Conservation (phyloP, 1,284 basidiomycete species). For the Omphalotus olearius region DNA sequence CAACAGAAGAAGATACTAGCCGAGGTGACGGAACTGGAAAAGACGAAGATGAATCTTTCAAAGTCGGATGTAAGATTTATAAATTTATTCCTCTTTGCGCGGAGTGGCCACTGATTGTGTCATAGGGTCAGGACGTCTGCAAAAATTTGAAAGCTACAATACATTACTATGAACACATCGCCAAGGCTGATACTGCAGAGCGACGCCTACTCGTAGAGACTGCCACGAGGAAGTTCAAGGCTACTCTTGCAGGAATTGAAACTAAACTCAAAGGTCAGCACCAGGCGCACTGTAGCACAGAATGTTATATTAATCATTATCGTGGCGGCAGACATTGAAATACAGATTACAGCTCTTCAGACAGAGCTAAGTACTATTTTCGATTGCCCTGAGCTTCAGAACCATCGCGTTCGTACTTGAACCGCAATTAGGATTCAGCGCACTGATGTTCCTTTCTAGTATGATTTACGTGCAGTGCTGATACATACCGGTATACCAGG, state of each 20-base stretch:
- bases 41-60: constrained; percentile 44
- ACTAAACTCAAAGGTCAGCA: constrained; percentile 46
- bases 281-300: too few relatives aligned
- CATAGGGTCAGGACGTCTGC: constrained; percentile 56
- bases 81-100: neutral
- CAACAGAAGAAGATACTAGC: too few relatives aligned
- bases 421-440: too few relatives aligned
- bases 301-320: constrained; percentile 1
- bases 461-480: constrained; percentile 66
- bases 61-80: constrained; percentile 49
- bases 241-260: constrained; percentile 47
- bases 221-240: constrained; percentile 45
- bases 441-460: too few relatives aligned
- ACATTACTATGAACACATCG: constrained; percentile 67
- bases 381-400: too few relatives aligned
- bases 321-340: constrained; percentile 41
- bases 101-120: constrained; percentile 4
- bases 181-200: constrained; percentile 41
- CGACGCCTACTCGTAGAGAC: constrained; percentile 41
- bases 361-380: too few relatives aligned
- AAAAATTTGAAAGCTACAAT: constrained; percentile 55
- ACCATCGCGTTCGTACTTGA: too few relatives aligned
- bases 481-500: constrained; percentile 73
- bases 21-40: constrained; percentile 35
- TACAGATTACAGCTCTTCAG: too few relatives aligned